Conservation (phyloP, 2,329 filamentous ascomycete genomes). For the Lecanosticta acicola region DNA sequence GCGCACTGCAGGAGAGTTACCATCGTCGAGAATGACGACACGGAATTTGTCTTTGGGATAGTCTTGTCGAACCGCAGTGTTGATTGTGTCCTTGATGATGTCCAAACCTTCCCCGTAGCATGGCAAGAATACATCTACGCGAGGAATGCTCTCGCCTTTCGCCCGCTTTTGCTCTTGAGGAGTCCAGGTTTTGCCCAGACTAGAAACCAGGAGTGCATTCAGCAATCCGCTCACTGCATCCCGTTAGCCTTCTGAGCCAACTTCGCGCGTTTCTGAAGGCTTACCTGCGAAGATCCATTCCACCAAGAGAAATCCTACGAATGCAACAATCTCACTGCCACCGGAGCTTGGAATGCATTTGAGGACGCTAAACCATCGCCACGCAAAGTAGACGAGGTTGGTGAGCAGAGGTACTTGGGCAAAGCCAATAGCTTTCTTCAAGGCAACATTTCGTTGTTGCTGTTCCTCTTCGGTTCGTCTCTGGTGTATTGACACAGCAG, state of each 20-base stretch:
- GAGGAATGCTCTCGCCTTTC: conserved; percentile 10
- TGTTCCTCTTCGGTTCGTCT: conserved; percentile 6
- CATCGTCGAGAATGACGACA: conserved; percentile 16
- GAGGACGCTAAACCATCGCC: conserved; percentile 12
- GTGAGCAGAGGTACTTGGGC: conserved; percentile 11
- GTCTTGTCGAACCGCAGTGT: conserved; percentile 15
- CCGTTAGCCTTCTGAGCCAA: background rate
- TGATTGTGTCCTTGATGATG: conserved; percentile 16
- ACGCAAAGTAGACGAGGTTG: conserved; percentile 13
- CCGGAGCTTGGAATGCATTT: conserved; percentile 5
- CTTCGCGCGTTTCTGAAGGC: background rate
- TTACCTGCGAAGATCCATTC: conserved; percentile 16
- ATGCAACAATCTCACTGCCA: conserved; percentile 5
- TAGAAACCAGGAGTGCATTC: conserved; percentile 9
- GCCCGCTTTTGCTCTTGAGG: conserved; percentile 12
- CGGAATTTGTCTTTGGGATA: conserved; percentile 14
- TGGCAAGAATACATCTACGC: conserved; percentile 14
- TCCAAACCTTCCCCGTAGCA: conserved; percentile 18
- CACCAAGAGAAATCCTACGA: conserved; percentile 9
- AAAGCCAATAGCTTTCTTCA: conserved; percentile 11
- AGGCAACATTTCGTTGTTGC: conserved; percentile 8
- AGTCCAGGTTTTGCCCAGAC: conserved; percentile 15
- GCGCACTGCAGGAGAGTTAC: conserved; percentile 7
- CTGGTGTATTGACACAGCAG: background rate
- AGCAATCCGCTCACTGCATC: conserved; percentile 10